phyloP scores from a whole-genome alignment of 2,329 filamentous ascomycete genomes.

The Colletotrichum sp. region DNA sequence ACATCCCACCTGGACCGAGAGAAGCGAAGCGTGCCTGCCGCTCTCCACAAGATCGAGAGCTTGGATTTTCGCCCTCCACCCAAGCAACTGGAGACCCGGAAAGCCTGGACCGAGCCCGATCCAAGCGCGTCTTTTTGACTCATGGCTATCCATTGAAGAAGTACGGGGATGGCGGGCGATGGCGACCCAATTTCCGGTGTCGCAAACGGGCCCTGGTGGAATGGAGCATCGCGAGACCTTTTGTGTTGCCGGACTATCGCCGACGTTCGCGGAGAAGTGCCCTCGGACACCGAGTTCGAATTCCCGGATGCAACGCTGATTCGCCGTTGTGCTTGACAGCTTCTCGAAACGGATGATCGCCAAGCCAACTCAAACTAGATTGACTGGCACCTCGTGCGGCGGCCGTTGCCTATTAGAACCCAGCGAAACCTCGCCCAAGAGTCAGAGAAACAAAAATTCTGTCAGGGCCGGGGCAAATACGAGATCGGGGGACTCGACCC shows the following conservation, averaged over 20 bases:
- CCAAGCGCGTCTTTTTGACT: not conserved
- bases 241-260: not conserved
- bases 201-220: not conserved
- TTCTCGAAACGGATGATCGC: not conserved
- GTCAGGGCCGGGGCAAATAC: constrained; percentile 1
- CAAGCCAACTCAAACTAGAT: not conserved
- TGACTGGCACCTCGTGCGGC: not conserved
- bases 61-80: not conserved
- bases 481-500: not conserved
- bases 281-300: constrained; percentile 1
- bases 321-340: not conserved
- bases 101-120: not conserved
- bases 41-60: not conserved
- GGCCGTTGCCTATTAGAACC: not conserved
- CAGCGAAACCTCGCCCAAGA: not conserved
- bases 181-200: not conserved
- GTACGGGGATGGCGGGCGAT: not conserved
- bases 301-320: not conserved
- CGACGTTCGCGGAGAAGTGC: not conserved
- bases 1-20: not conserved
- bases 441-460: not conserved
- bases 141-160: not conserved
- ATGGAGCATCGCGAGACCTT: not conserved
- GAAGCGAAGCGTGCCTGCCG: not conserved
- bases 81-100: not conserved